phyloP scores from a whole-genome alignment of 1,284 basidiomycete genomes.

The Moesziomyces globuligerus region DNA sequence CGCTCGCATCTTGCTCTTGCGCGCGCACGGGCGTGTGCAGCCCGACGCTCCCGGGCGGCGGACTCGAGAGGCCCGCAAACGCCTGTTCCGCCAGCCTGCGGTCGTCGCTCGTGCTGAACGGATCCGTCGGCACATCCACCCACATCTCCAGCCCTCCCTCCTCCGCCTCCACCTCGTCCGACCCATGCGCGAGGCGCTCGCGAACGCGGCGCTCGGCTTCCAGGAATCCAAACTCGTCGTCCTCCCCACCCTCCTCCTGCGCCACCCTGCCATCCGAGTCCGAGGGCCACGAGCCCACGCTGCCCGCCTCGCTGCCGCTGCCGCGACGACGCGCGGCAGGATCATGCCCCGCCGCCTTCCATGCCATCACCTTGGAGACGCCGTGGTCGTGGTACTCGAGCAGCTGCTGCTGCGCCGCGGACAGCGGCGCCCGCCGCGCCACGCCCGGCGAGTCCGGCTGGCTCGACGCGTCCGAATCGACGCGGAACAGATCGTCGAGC shows the following conservation, averaged over 20 bases:
- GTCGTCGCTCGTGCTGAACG: slow-evolving; percentile 27
- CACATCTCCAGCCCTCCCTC: background rate
- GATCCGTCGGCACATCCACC: slow-evolving; percentile 12
- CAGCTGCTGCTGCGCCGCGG: slow-evolving; percentile 16
- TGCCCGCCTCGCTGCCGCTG: background rate
- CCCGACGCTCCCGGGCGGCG: no score
- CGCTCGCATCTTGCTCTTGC: slow-evolving; percentile 12
- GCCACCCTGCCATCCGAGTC: background rate
- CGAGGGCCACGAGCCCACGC: slow-evolving; percentile 16
- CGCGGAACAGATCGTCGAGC: slow-evolving; percentile 20
- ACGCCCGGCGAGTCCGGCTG: slow-evolving; percentile 24
- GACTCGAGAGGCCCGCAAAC: slow-evolving; percentile 26
- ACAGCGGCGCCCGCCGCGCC: slow-evolving; percentile 18
- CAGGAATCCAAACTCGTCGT: slow-evolving; percentile 41
- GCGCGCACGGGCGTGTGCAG: background rate
- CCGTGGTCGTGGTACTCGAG: slow-evolving; percentile 27
- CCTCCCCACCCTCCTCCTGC: background rate
- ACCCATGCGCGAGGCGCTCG: slow-evolving; percentile 1
- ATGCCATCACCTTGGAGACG: slow-evolving; percentile 40
- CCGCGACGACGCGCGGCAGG: background rate
- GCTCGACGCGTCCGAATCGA: slow-evolving; percentile 11
- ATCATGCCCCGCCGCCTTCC: slow-evolving; percentile 36
- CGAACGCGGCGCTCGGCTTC: slow-evolving; percentile 15
- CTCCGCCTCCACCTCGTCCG: background rate
- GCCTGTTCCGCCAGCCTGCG: slow-evolving; percentile 25